Evolutionary conservation across 805 yeast genomes (phyloP), one percentile per base, ranked within the genome.

Genomic region (Gaillardinia entomophila): DNA sequence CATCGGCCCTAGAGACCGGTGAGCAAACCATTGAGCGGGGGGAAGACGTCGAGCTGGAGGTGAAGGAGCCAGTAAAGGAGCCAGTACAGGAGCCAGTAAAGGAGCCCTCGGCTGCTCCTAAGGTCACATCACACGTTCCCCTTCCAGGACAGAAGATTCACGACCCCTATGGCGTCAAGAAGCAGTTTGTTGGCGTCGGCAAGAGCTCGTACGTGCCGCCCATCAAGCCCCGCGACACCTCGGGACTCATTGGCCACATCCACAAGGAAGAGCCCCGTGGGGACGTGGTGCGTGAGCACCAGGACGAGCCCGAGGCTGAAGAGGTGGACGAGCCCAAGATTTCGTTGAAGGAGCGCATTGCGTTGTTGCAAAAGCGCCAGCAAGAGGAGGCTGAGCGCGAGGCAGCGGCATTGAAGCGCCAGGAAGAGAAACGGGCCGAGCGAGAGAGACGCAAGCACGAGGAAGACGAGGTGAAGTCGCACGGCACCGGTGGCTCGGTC

Each of bases 291-390:
- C 54, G 40, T 34, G 49, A 46, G 36, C 40, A 46, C 37, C 46
- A 30, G 0, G 50, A 53, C 12, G 41, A 47, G 5, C 42, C 45
- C 7, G 46, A 51, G 6, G 43, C 49, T 16, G 62, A 67, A 35
- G 75, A 73, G 36, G 75, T 67, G 18, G 81, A 71, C 20, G 75
- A 71, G 22, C 96, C 96, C 6, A 79, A 83, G 44, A 59, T 88
- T 64, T 81, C 94, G 36, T 65, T 90, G 46, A 82, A 82, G 51
- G 97, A 92, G 46, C 73, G 97, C 43, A 87, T 90, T 51, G 86
- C 87, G 4, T 48, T 85, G 48, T 66, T 90, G 31, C 95, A 89
- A 53, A 75, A 85, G 49, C 78, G 79, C 37, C 96, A 86, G 51
- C 75, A 74, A 37, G 83, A 82, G 49, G 94, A 86, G 46, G 84